These are phyloP conservation scores for Puccinia novopanici DNA, from an alignment of 1,284 basidiomycete species.

Conservation along the genomic window DNA sequence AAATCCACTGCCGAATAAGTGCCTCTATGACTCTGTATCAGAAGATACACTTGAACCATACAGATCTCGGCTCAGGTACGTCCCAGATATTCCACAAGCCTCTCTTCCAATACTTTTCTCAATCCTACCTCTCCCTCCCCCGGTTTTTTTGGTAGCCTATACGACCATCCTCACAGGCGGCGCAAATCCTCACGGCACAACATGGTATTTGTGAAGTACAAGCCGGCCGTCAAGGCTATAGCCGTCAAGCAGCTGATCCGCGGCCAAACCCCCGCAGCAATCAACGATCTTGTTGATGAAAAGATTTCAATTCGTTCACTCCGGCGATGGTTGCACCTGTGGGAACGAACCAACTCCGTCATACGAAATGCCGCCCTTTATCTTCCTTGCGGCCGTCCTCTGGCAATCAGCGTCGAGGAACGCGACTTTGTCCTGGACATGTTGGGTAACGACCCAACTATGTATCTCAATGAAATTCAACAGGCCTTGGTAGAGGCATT, in stretches of 20 bases:
- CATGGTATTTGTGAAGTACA: background rate
- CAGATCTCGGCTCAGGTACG: too few species aligned
- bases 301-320: background rate
- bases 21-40: too few species aligned
- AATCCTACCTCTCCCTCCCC: too few species aligned
- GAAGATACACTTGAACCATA: too few species aligned
- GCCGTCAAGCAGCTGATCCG: background rate
- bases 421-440: constrained; percentile 9
- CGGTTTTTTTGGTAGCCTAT: too few species aligned
- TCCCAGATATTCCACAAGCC: too few species aligned
- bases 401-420: background rate
- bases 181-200: too few species aligned
- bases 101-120: too few species aligned
- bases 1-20: too few species aligned
- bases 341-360: background rate
- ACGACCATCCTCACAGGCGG: too few species aligned
- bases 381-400: background rate
- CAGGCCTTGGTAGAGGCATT: background rate
- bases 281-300: background rate
- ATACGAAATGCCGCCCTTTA: background rate
- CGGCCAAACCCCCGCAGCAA: background rate
- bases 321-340: too few species aligned
- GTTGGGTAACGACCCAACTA: background rate
- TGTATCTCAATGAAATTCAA: constrained; percentile 10
- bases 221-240: too few species aligned